These are phyloP conservation scores for Scleroderma citrinum DNA, from an alignment of 768 basidiomycete species.

Conservation along the genomic window DNA sequence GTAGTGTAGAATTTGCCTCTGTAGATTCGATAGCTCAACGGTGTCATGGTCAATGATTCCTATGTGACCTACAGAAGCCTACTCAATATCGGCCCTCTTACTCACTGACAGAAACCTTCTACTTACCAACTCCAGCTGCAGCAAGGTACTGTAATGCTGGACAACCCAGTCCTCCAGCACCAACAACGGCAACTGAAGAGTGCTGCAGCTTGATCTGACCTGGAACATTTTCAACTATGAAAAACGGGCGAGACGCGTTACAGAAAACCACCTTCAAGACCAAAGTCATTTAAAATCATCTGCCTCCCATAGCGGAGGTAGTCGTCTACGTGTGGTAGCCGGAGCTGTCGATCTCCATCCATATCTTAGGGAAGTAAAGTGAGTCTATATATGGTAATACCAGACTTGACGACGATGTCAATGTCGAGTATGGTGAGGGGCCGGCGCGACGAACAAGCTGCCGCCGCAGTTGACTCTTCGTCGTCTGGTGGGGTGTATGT, in stretches of 20 bases:
- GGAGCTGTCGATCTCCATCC: not conserved
- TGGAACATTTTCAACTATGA: constrained; percentile 23
- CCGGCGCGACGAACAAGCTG: constrained; percentile 9
- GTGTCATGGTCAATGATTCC: constrained; percentile 85
- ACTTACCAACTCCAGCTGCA: constrained; percentile 84
- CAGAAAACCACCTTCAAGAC: constrained; percentile 59
- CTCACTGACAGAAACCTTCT: not conserved
- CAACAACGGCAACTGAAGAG: constrained; percentile 80
- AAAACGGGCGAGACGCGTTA: not conserved
- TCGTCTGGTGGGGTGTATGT: constrained; percentile 10
- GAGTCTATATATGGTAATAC: too few species aligned
- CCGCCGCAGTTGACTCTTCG: constrained; percentile 7
- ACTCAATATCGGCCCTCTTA: constrained; percentile 3
- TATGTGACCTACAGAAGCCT: constrained; percentile 54
- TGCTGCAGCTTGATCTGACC: constrained; percentile 79
- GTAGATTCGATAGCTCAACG: constrained; percentile 86
- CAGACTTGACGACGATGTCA: too few species aligned
- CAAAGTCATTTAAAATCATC: constrained; percentile 90
- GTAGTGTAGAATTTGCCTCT: constrained; percentile 88
- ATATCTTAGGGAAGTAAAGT: too few species aligned
- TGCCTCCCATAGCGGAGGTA: constrained; percentile 93
- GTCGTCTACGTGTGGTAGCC: constrained; percentile 49
- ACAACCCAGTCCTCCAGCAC: constrained; percentile 95
- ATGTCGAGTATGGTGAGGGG: not conserved
- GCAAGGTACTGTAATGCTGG: constrained; percentile 92